Evolutionary conservation across 805 yeast species (phyloP).

Genomic region (Candida odintsovae): DNA sequence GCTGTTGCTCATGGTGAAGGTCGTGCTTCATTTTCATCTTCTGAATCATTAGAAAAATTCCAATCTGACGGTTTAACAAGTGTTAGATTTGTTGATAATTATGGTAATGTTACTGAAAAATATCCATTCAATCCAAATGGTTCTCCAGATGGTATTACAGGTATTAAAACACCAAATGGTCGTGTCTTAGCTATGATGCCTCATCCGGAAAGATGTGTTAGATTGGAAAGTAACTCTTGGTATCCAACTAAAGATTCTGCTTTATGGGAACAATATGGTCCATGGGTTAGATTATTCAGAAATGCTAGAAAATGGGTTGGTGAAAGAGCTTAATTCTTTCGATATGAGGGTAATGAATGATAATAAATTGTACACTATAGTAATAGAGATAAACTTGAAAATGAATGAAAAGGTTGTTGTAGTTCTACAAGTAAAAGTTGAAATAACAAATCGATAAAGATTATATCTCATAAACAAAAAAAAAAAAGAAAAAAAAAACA

Average conservation of each 20-base stretch:
- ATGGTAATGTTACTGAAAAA: constrained; percentile 73
- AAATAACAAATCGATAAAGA: no score
- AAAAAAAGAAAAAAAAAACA: no score
- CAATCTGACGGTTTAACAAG: constrained; percentile 50
- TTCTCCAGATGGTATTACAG: constrained; percentile 88
- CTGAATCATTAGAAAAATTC: constrained; percentile 42
- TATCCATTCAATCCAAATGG: constrained; percentile 98
- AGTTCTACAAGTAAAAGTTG: no score
- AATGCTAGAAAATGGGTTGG: constrained; percentile 94
- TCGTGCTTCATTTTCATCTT: constrained; percentile 62
- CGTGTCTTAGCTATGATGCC: constrained; percentile 99
- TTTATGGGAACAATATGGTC: constrained; percentile 80
- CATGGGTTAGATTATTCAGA: constrained; percentile 91
- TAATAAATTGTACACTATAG: not conserved
- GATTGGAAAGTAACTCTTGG: constrained; percentile 88
- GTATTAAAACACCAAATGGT: constrained; percentile 84
- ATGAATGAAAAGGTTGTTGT: no score
- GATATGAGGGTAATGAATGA: not conserved
- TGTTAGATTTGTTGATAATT: constrained; percentile 84
- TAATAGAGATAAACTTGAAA: not conserved
- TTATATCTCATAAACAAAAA: no score
- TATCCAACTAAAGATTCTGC: constrained; percentile 60
- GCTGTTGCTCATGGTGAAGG: constrained; percentile 99
- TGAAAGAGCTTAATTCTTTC: constrained; percentile 9
- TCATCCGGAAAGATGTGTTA: constrained; percentile 92